Conservation (phyloP, 192 early-diverging fungal genomes). For the Coemansia sp. region DNA sequence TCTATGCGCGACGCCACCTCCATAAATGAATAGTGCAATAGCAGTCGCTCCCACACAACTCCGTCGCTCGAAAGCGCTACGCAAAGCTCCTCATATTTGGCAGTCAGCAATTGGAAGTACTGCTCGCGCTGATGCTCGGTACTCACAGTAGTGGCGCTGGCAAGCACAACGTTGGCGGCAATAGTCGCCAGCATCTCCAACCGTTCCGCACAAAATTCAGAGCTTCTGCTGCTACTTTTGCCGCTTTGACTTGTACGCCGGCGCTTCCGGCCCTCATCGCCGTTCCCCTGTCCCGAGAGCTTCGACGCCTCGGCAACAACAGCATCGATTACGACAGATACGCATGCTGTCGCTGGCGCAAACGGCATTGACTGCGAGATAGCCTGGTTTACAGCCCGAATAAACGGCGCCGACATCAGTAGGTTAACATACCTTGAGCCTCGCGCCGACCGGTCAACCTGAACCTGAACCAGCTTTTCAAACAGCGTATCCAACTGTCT, state of each 20-base stretch:
- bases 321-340: constrained; percentile 20
- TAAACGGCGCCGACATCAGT: constrained; percentile 25
- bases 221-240: neutral
- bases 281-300: neutral
- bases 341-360: constrained; percentile 25
- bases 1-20: constrained; percentile 37
- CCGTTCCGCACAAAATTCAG: neutral
- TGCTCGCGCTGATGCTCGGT: constrained; percentile 47
- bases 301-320: constrained; percentile 13
- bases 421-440: constrained; percentile 18
- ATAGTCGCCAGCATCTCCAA: constrained; percentile 25
- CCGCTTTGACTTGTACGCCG: constrained; percentile 22
- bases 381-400: constrained; percentile 18
- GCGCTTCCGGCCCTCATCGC: constrained; percentile 20
- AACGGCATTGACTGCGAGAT: constrained; percentile 51
- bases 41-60: constrained; percentile 33
- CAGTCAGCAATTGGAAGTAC: constrained; percentile 16
- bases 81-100: constrained; percentile 12
- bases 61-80: constrained; percentile 5
- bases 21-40: constrained; percentile 46
- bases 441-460: neutral
- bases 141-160: constrained; percentile 24
- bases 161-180: constrained; percentile 34
- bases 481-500: constrained; percentile 41
- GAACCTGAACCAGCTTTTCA: constrained; percentile 14